Evolutionary conservation across 352 stramenopile genomes (phyloP), one percentile per base, ranked within the genome.

Genomic region (Poterioochromonas sp.): DNA sequence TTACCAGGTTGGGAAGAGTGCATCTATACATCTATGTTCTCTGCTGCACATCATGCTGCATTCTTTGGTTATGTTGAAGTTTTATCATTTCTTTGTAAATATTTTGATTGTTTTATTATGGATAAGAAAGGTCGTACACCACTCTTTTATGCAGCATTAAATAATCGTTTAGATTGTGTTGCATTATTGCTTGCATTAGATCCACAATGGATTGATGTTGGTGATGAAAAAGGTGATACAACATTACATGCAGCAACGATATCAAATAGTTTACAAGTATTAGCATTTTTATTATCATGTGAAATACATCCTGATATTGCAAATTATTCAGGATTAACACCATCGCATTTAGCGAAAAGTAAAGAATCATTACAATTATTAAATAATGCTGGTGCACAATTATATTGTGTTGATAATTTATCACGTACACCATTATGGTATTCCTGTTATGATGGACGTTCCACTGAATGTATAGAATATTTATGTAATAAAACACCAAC

Each of bases 21-120:
- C 32, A 34, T 78, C 8, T 26, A 64, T 29, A 68, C 71, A 15
- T 69, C 71, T 20, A 68, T 78, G 71, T 8, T 34, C 8, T 41
- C 44, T 44, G 71, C 71, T 32, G 71, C 71, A 22, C 71, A 78
- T 69, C 71, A 78, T 69, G 71, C 71, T 26, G 71, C 71, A 11
- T 78, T 47, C 34, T 78, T 39, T 43, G 71, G 71, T 22, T 68
- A 68, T 53, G 41, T 34, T 18, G 43, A 63, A 34, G 71, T 78
- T 20, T 35, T 78, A 34, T 3, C 39, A 3, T 54, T 69, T 15
- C 34, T 78, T 1, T 68, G 43, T 5, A 44, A 65, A 34, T 65
- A 78, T 39, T 78, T 78, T 43, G 71, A 78, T 69, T 63, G 41
- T 18, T 78, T 64, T 53, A 51, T 44, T 18, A 51, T 78, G 43